Conservation (phyloP, 169 alveolate species). For the Theileria orientalis region DNA sequence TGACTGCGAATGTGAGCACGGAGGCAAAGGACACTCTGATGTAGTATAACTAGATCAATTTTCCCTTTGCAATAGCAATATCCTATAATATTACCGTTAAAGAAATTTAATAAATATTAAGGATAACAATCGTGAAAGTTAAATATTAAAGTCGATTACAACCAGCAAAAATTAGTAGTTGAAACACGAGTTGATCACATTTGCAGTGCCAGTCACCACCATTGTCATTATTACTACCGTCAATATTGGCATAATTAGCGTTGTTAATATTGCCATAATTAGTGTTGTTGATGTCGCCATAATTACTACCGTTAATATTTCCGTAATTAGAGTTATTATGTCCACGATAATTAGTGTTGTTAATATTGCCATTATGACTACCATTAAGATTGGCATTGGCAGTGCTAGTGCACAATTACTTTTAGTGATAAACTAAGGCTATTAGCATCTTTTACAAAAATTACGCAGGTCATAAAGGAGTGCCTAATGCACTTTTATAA, state of each 20-base stretch:
- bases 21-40: slow-evolving; percentile 62
- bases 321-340: too few species aligned
- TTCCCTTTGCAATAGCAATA: slow-evolving; percentile 62
- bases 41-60: slow-evolving; percentile 51
- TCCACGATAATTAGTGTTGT: too few species aligned
- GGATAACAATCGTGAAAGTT: slow-evolving; percentile 17
- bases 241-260: too few species aligned
- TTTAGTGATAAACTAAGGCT: not conserved
- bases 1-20: too few species aligned
- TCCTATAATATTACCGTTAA: not conserved
- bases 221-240: too few species aligned
- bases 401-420: too few species aligned
- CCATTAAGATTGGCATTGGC: too few species aligned
- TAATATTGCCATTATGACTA: not conserved
- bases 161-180: too few species aligned
- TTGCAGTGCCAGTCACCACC: too few species aligned
- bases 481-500: slow-evolving; percentile 69
- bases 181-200: too few species aligned
- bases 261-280: too few species aligned
- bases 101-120: not conserved
- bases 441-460: not conserved
- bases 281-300: too few species aligned
- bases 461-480: slow-evolving; percentile 62
- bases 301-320: not conserved
- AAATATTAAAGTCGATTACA: slow-evolving; percentile 1